Evolutionary conservation across 768 basidiomycete species (phyloP), one percentile per base, ranked within the genome.

Genomic region (Amanita jacksonii): DNA sequence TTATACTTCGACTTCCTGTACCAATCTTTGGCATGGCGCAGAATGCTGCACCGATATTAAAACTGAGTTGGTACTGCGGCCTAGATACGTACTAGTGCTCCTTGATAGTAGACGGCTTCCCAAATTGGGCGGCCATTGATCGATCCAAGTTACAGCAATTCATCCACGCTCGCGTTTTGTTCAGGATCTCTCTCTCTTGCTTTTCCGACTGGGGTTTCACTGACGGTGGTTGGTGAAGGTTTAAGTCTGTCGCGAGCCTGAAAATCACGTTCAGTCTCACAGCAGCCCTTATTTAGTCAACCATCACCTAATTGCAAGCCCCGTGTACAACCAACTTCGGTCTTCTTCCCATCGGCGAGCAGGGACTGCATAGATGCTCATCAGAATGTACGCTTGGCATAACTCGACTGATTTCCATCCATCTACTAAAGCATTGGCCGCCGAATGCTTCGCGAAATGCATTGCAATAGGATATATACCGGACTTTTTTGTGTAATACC

Each of bases 331-430:
- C 86, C 89, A 93, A 45, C 85, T 86, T 22, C 88, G 72, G 56
- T 93, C 89, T 52, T 93, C 88, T 53, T 93, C 89, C 83, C 90
- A 94, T 33, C 77, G 64, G 18, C 80, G 73, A 1, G 85, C 86
- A 3, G 85, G 86, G 1, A 87, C 81, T 35, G 79, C 77, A 54
- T 85, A 88, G 38, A 83, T 73, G 50, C 80, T 82, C 82, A 89
- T 81, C 41, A 96, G 69, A 38, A 96, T 79, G 54, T 93, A 96
- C 3, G 91, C 91, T 58, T 96, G 91, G 41, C 84, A 83, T 1
- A 93, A 69, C 60, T 96, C 90, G 38, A 93, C 83, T 9, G 84
- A 85, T 62, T 81, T 81, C 81, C 78, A 82, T 38, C 83, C 84
- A 51, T 85, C 80, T 41, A 85, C 85, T 34, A 90, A 68, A 3